These are phyloP conservation scores for Helotiales sp. DNA, from an alignment of 2,329 filamentous ascomycete species.

Conservation along the genomic window DNA sequence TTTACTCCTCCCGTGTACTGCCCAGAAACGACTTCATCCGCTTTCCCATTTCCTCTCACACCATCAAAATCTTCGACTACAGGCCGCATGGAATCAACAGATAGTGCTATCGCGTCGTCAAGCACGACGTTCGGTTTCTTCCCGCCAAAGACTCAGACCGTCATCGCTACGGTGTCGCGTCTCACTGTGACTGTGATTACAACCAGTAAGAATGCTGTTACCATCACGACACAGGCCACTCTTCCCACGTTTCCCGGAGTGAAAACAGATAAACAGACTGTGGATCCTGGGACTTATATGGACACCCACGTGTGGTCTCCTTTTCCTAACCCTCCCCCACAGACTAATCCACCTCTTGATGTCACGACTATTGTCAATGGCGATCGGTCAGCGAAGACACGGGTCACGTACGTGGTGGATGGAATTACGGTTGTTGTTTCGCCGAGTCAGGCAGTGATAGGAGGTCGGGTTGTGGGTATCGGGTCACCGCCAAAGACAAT, in stretches of 20 bases:
- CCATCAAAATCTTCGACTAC: background rate
- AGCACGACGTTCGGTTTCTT: background rate
- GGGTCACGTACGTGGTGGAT: constrained; percentile 23
- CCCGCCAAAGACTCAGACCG: background rate
- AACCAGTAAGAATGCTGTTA: constrained; percentile 36
- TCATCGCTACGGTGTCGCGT: background rate
- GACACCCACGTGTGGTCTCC: constrained; percentile 9
- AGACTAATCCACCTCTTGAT: constrained; percentile 5
- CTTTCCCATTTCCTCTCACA: background rate
- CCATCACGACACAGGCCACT: constrained; percentile 25
- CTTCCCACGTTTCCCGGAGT: constrained; percentile 22
- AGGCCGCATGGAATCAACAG: background rate
- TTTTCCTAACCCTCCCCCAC: background rate
- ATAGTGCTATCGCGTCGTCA: constrained; percentile 1
- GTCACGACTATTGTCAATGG: constrained; percentile 13
- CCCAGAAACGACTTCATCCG: background rate
- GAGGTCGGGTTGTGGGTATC: constrained; percentile 32
- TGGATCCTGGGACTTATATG: background rate
- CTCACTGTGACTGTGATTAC: constrained; percentile 30
- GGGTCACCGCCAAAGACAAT: constrained; percentile 24
- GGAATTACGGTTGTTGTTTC: constrained; percentile 32
- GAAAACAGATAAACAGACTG: constrained; percentile 12
- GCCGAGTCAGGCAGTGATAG: constrained; percentile 34
- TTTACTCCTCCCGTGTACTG: constrained; percentile 38
- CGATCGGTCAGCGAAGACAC: constrained; percentile 5